Evolutionary conservation across 805 yeast species (phyloP), one percentile per base, ranked within the genome.

Genomic region (Saturnispora quitensis): DNA sequence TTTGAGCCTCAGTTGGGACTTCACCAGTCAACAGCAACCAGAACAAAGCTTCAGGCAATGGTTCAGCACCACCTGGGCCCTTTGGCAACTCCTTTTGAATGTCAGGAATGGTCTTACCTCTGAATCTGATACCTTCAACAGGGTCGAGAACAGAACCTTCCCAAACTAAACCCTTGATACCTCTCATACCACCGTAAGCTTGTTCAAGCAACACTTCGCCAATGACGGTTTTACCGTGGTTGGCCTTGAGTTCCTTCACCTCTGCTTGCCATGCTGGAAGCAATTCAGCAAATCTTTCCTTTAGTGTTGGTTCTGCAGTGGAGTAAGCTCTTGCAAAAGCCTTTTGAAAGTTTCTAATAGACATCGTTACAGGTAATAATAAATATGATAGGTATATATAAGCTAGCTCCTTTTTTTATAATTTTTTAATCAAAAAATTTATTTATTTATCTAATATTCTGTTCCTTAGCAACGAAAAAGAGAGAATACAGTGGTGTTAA

Each of bases 121-220:
- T 83, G 77, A 86, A 86, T 68, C 89, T 80, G 65, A 86, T 86
- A 69, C 95, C 95, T 70, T 86, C 93, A 58, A 79, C 80, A 54
- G 95, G 85, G 67, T 86, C 95, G 62, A 86, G 72, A 33, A 85
- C 91, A 47, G 91, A 84, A 58, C 91, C 91, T 75, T 86, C 95
- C 93, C 93, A 86, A 50, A 86, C 89, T 56, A 86, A 74, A 61
- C 88, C 87, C 70, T 83, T 82, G 69, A 86, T 82, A 66, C 95
- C 95, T 69, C 95, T 79, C 90, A 83, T 83, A 74, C 95, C 95
- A 73, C 95, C 95, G 71, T 85, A 86, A 40, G 89, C 90, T 73
- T 85, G 91, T 68, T 82, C 88, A 56, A 86, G 73, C 53, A 75
- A 69, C 57, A 84, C 84, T 69, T 85, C 88, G 59, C 89, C 91